Percentiles rank a stretch among this genome's conserved stretches.
Evolutionary conservation across 257 asterid species (phyloP).

Genomic region (Plantago major): DNA sequence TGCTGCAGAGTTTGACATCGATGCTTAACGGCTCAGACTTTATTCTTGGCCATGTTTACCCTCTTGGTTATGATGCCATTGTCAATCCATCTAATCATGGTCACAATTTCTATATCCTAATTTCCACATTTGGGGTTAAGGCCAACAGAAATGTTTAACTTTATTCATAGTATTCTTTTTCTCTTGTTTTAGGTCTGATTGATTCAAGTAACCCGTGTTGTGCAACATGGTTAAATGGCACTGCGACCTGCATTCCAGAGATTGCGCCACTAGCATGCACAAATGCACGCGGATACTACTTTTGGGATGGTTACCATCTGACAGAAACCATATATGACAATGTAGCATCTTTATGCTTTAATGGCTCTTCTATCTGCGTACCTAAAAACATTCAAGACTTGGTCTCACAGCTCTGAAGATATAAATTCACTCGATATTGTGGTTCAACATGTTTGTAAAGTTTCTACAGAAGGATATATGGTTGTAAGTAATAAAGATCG

Average conservation of each 20-base stretch:
- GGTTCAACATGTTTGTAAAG: not conserved
- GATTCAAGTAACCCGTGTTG: constrained; percentile 61
- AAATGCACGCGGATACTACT: constrained; percentile 39
- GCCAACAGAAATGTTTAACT: not conserved
- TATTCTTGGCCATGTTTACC: constrained; percentile 47
- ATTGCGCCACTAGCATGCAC: constrained; percentile 37
- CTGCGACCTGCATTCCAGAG: constrained; percentile 61
- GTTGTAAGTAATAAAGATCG: no score
- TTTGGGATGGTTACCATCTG: constrained; percentile 81
- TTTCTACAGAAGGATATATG: not conserved
- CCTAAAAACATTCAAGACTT: constrained; percentile 49
- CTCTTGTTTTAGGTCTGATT: constrained; percentile 34
- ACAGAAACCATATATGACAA: constrained; percentile 48
- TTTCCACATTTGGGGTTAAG: not conserved
- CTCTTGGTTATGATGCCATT: constrained; percentile 49
- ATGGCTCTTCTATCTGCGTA: constrained; percentile 50
- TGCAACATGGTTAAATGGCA: constrained; percentile 59
- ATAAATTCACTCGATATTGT: not conserved
- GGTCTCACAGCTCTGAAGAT: constrained; percentile 2
- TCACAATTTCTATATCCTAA: constrained; percentile 12
- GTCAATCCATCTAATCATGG: constrained; percentile 51
- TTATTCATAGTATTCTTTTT: not conserved
- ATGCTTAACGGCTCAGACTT: constrained; percentile 35
- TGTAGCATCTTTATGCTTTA: constrained; percentile 43
- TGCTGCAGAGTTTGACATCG: constrained; percentile 37